Percentiles rank a stretch among this genome's conserved stretches.
phyloP scores from a whole-genome alignment of 768 basidiomycete species.

The Boletus huronensis region DNA sequence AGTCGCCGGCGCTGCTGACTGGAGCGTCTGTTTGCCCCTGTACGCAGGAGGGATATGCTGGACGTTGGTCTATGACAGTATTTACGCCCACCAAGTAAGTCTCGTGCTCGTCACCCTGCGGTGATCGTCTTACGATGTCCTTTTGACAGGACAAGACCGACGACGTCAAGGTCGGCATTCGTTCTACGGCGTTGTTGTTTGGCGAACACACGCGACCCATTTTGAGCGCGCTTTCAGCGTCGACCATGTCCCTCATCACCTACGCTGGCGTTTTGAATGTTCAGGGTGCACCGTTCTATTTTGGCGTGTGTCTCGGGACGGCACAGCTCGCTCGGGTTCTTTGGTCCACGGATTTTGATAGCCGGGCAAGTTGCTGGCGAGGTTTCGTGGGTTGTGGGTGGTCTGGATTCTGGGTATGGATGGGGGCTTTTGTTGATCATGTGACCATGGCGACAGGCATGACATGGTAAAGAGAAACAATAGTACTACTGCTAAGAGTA shows the following conservation, averaged over 20 bases:
- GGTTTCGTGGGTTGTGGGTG: constrained; percentile 87
- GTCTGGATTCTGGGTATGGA: constrained; percentile 86
- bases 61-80: constrained; percentile 96
- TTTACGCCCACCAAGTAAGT: constrained; percentile 92
- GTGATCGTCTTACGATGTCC: neutral
- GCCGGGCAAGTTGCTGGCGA: constrained; percentile 79
- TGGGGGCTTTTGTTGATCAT: constrained; percentile 76
- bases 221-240: constrained; percentile 66
- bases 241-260: constrained; percentile 70
- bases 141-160: constrained; percentile 81
- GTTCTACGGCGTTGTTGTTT: constrained; percentile 92
- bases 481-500: too few species aligned
- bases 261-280: constrained; percentile 79
- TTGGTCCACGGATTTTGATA: constrained; percentile 69
- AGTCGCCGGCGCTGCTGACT: constrained; percentile 74
- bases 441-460: constrained; percentile 18
- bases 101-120: too few species aligned
- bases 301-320: constrained; percentile 70
- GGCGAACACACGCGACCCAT: constrained; percentile 72
- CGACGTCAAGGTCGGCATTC: constrained; percentile 84
- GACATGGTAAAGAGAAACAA: too few species aligned
- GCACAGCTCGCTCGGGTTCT: constrained; percentile 78
- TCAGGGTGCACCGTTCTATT: constrained; percentile 75
- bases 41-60: constrained; percentile 89
- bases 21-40: constrained; percentile 79